Base-by-base conservation (phyloP, 371 early-diverging fungal species). In the Dinochytrium kinnereticum region DNA sequence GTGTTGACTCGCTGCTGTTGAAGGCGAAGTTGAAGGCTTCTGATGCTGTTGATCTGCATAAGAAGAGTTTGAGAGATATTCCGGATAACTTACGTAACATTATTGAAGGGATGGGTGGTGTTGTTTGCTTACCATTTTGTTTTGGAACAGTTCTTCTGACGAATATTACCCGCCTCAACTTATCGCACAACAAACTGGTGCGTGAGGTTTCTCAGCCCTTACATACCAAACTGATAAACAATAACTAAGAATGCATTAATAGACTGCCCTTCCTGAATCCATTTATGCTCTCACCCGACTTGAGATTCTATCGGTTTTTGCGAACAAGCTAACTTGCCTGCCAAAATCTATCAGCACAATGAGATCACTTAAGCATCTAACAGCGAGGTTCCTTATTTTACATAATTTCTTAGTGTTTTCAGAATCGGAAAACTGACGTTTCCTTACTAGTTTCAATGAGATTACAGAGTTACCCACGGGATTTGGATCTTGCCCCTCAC, bases 391-490 rank as follows among this genome's bases (percentile, higher is more conserved):
- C 7, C 13, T 38, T 61, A 61, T 17, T 38, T 17, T 36, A 10
- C 24, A 10, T 61, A 5, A 10, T 10, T 24, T 26, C 15, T 57
- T 57, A 10, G 5, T 26, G 26, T 30, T 26, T 57, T 57, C 19
- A 44, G 7, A 57, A 10, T 10, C 57, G 57, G 7, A 30, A 5
- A 26, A 34, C 10, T 40, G n/a, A 26, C 34, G 0, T 19, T 24
- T 30, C 50, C 30, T 37, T 37, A 21, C 19, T 36, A 81, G 80
- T 68, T 70, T 80, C 66, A 85, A 83, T 70, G 55, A 50, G 36
- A 24, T 84, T 13, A 38, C 30, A 26, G 82, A 80, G 37, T 59
- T 85, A 36, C 85, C 85, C 39, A 70, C 40, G 31, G 85, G 82
- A 1, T 80, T 85, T 39, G 84, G 84, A 1, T 59, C 72, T 1